Evolutionary conservation across 2,329 filamentous ascomycete species (phyloP), one percentile per base, ranked within the genome.

Genomic region (Fusarium torreyae): DNA sequence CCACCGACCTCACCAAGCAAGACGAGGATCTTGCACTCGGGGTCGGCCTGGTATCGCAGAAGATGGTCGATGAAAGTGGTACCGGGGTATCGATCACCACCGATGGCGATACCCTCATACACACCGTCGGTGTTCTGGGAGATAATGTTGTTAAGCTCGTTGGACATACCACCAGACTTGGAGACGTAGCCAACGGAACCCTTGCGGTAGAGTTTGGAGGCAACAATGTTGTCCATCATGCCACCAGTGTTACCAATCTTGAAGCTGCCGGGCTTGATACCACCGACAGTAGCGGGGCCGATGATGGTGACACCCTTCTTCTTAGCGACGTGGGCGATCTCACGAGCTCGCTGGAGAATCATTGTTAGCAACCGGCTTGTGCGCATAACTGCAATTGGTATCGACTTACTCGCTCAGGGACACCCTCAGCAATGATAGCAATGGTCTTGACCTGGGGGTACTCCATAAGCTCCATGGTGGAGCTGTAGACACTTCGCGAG

Each of bases 151-250:
- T 99, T 99, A 79, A 99, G 86, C 88, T 99, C 96, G 89, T 99
- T 99, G 84, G 96, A 98, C 96, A 99, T 99, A 86, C 96, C 96
- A 81, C 96, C 96, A 63, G 96, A 99, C 89, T 99, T 99, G 88
- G 95, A 98, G 83, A 99, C 96, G 84, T 99, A 99, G 77, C 94
- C 96, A 74, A 99, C 94, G 76, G 96, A 98, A 77, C 96, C 96
- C 86, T 96, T 96, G 84, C 96, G 95, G 91, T 99, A 99, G 67
- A 99, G 93, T 91, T 99, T 99, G 82, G 96, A 98, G 76, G 96
- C 94, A 71, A 99, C 96, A 78, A 99, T 99, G 90, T 99, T 99
- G 89, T 99, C 96, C 96, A 99, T 99, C 96, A 99, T 99, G 84
- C 96, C 96, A 89, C 96, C 96, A 77, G 96, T 99, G 89, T 99